Evolutionary conservation across 768 basidiomycete genomes (phyloP).

Genomic region (Cystofilobasidium macerans): DNA sequence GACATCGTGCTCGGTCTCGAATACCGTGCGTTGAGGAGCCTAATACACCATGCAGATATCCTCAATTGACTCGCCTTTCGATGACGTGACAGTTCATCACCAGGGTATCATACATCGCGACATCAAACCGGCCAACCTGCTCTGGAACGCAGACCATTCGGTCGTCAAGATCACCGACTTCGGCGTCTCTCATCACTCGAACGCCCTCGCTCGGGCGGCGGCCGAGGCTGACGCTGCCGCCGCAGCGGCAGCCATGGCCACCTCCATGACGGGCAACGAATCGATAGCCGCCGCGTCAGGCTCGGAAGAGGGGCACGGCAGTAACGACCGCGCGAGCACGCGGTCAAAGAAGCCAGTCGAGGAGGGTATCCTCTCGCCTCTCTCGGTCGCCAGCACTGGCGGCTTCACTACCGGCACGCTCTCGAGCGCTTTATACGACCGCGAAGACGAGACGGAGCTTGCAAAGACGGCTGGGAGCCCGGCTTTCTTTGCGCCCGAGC

Average conservation of each 20-base stretch:
- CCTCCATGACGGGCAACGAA: constrained; percentile 13
- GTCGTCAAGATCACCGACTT: constrained; percentile 97
- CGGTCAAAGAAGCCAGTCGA: too few relatives aligned
- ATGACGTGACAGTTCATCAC: constrained; percentile 61
- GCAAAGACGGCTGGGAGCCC: constrained; percentile 89
- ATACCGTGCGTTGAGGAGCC: constrained; percentile 58
- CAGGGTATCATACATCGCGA: constrained; percentile 99
- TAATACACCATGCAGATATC: background rate
- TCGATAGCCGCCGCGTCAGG: too few relatives aligned
- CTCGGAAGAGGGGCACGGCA: too few relatives aligned
- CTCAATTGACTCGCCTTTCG: background rate
- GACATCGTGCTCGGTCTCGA: constrained; percentile 91
- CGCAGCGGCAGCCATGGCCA: constrained; percentile 42
- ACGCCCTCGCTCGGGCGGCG: constrained; percentile 66
- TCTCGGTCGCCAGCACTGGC: too few relatives aligned
- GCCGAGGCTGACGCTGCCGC: constrained; percentile 23
- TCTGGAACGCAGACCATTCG: constrained; percentile 74
- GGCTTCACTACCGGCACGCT: too few relatives aligned
- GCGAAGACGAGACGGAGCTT: constrained; percentile 69
- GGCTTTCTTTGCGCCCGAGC: constrained; percentile 91
- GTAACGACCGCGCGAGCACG: background rate
- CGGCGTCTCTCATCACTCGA: constrained; percentile 91
- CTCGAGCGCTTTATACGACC: constrained; percentile 34
- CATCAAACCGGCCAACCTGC: constrained; percentile 95
- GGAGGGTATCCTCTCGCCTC: background rate